Base-by-base conservation (phyloP, 2,329 filamentous ascomycete species). In the Alternaria viburni region DNA sequence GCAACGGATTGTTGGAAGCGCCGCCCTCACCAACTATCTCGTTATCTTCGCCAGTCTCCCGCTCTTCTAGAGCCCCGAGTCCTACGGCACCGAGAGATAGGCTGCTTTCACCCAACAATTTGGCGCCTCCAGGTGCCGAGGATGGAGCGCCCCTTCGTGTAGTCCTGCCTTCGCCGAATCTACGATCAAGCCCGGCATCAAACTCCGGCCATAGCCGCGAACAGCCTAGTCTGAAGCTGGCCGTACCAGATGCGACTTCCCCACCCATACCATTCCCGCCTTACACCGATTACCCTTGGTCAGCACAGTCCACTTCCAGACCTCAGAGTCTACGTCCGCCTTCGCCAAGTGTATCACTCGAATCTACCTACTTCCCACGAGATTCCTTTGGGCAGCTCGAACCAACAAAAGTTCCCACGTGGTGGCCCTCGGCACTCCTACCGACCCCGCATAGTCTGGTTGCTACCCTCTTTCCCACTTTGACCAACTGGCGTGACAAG, bases 401-500 rank as follows among this genome's bases (percentile, higher is more conserved):
- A 51, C 78, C 81, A 19, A 69, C 77, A 43, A 81, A 78, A 56
- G 79, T 79, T 6, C 83, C 92, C 45, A 85, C 79, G 49, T 96
- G 93, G 91, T 97, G 94, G 93, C 93, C 93, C 3, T 92, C 93
- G 76, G 83, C 81, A 6, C 69, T 92, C 19, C 81, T 97, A 5
- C 92, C 93, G 4, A 83, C 91, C 11, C 93, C 93, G 3, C 86
- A 91, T 60, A 81, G 91, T 8, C 83, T 98, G 13, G 79, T 89
- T 15, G 86, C 88, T 15, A 94, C 92, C 0, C 81, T 99, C 0
- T 97, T 98, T 70, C 96, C 96, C 1, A 97, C 95, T 0, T 81
- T 99, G 28, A 90, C 89, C 67, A 89, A 87, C 25, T 99, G 95
- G 93, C 83, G 81, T 46, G 88, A 91, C 26, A 98, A 97, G 80